phyloP scores from a whole-genome alignment of 192 early-diverging fungal species.

The Backusella luteola region DNA sequence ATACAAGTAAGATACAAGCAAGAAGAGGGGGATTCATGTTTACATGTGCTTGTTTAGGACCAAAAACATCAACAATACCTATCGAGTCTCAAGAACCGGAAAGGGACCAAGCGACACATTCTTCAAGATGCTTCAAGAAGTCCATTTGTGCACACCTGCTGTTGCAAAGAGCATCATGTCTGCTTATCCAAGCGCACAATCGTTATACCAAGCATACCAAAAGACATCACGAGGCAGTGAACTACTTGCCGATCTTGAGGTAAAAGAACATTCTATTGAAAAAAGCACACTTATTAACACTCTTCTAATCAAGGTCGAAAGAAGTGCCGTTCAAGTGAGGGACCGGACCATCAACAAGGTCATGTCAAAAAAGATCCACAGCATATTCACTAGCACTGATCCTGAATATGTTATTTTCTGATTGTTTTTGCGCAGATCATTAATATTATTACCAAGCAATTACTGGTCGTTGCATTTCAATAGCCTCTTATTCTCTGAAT shows the following conservation, averaged over 20 bases:
- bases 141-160: constrained; percentile 39
- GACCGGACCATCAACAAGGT: constrained; percentile 29
- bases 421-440: not conserved
- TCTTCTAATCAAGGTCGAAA: constrained; percentile 9
- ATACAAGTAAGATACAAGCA: constrained; percentile 35
- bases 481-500: no score
- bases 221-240: constrained; percentile 15
- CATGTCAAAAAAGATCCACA: constrained; percentile 44
- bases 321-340: constrained; percentile 18
- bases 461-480: no score
- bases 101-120: constrained; percentile 34
- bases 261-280: constrained; percentile 6
- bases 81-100: constrained; percentile 31
- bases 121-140: constrained; percentile 42
- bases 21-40: no score
- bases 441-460: no score
- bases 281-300: not conserved
- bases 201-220: constrained; percentile 39
- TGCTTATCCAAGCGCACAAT: constrained; percentile 35
- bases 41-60: not conserved
- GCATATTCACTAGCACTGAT: constrained; percentile 43
- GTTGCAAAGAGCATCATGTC: constrained; percentile 37
- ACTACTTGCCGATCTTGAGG: constrained; percentile 40
- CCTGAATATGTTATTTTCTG: constrained; percentile 24
- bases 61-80: constrained; percentile 28